Percentiles rank a stretch among this genome's conserved stretches.
Conservation (phyloP, 177 flowering plant genomes). For the Vitis hybrid region DNA sequence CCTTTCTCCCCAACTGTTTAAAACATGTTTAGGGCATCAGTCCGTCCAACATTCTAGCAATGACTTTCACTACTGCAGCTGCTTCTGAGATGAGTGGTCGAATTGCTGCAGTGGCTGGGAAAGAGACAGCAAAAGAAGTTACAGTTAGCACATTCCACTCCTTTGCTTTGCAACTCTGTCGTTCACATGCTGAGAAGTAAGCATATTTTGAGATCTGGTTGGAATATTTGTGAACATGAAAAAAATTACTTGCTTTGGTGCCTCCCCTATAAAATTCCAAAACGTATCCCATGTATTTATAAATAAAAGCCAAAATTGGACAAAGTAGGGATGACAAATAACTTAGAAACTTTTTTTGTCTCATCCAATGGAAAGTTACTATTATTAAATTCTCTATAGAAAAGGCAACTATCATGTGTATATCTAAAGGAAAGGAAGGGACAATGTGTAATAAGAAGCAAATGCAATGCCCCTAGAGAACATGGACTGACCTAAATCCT, state of each 20-base stretch:
- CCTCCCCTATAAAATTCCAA: not conserved
- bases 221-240: not conserved
- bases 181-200: constrained; percentile 92
- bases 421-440: no score
- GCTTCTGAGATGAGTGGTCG: constrained; percentile 98
- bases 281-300: not conserved
- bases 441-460: no score
- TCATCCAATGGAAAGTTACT: no score
- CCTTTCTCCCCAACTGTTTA: not conserved
- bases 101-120: constrained; percentile 80
- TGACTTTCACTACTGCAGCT: constrained; percentile 98
- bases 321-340: no score
- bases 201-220: constrained; percentile 13
- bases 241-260: not conserved
- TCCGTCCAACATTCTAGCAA: constrained; percentile 82
- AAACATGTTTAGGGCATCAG: constrained; percentile 53
- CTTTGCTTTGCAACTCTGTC: constrained; percentile 87
- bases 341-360: no score
- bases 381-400: no score
- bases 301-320: no score
- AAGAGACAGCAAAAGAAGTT: constrained; percentile 70
- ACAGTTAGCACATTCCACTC: constrained; percentile 95
- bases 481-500: no score
- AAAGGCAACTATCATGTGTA: no score
- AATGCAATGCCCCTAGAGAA: no score